These are phyloP conservation scores for Xenoacremonium recifei DNA, from an alignment of 2,329 filamentous ascomycete genomes.

Conservation along the genomic window DNA sequence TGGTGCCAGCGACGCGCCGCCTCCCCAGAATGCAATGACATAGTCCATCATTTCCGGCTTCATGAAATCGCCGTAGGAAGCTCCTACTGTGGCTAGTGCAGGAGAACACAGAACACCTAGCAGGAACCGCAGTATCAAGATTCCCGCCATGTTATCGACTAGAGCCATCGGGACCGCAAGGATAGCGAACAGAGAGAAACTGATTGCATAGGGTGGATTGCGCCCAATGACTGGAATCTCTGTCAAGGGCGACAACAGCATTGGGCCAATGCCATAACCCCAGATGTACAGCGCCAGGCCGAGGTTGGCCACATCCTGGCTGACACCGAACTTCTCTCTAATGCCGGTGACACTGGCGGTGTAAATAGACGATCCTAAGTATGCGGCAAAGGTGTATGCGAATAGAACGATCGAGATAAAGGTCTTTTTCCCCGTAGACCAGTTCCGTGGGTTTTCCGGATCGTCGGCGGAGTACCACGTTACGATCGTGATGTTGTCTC, in stretches of 20 bases:
- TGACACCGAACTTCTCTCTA: background rate
- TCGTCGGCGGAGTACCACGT: background rate
- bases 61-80: background rate
- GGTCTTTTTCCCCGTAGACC: background rate
- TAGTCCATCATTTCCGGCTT: background rate
- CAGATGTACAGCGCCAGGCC: background rate
- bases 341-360: background rate
- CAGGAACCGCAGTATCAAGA: background rate
- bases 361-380: conserved; percentile 1
- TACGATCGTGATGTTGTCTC: background rate
- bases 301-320: background rate
- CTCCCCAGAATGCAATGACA: conserved; percentile 1
- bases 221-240: conserved; percentile 1
- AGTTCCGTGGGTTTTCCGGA: background rate
- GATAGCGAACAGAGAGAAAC: background rate
- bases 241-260: background rate
- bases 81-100: background rate
- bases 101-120: background rate
- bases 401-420: background rate
- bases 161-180: background rate
- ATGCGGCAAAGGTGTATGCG: background rate
- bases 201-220: background rate
- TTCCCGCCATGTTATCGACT: background rate
- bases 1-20: background rate
- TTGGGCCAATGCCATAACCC: conserved; percentile 1